phyloP scores from a whole-genome alignment of 495 filamentous ascomycete species.

The Penicillium cosmopolitanum region DNA sequence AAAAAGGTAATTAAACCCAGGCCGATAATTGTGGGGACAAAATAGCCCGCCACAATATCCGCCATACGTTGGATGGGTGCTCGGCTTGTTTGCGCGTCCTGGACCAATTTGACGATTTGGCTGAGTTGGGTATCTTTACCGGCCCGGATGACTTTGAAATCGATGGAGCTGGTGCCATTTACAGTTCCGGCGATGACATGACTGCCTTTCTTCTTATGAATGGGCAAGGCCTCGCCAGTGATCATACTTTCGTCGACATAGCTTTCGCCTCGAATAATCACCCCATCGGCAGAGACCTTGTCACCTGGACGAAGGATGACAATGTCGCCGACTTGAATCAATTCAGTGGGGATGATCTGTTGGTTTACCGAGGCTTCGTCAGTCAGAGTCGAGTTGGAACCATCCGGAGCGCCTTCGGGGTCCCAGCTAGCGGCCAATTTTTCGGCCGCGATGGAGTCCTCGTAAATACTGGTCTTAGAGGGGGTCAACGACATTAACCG shows the following conservation, averaged over 20 bases:
- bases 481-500: constrained; percentile 93
- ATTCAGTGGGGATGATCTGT: constrained; percentile 85
- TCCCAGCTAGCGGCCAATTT: constrained; percentile 84
- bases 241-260: constrained; percentile 99
- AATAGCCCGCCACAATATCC: constrained; percentile 89
- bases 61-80: constrained; percentile 95
- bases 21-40: constrained; percentile 85
- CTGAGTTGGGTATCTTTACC: constrained; percentile 95
- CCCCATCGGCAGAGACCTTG: constrained; percentile 94
- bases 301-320: constrained; percentile 93
- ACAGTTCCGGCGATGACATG: constrained; percentile 93
- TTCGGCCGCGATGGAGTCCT: constrained; percentile 92
- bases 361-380: constrained; percentile 70
- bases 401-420: constrained; percentile 22
- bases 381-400: constrained; percentile 47
- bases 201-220: constrained; percentile 81
- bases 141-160: constrained; percentile 91
- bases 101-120: constrained; percentile 96
- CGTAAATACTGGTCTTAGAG: constrained; percentile 96
- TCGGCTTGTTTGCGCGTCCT: constrained; percentile 91
- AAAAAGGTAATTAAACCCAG: constrained; percentile 86
- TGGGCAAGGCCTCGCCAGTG: constrained; percentile 92
- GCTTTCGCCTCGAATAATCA: constrained; percentile 83
- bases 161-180: constrained; percentile 87
- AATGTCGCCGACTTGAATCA: constrained; percentile 93